These are phyloP conservation scores for Thielaviopsis euricoi DNA, from an alignment of 2,329 filamentous ascomycete species.

Conservation along the genomic window DNA sequence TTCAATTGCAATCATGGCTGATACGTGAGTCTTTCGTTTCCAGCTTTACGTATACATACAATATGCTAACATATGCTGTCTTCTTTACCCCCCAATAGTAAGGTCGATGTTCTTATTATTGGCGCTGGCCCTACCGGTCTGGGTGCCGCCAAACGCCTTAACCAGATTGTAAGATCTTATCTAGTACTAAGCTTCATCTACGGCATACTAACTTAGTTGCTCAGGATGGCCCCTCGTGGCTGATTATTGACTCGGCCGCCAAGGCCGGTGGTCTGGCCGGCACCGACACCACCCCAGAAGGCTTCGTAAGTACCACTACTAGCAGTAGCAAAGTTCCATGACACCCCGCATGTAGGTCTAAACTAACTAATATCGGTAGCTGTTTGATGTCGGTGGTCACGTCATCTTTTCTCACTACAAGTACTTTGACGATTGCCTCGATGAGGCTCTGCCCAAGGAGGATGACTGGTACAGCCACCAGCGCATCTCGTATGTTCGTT, in stretches of 20 bases:
- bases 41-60: not conserved
- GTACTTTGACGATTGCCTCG: constrained; percentile 98
- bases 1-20: constrained; percentile 17
- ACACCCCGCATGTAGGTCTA: too few relatives aligned
- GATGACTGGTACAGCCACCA: constrained; percentile 97
- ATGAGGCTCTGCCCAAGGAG: constrained; percentile 86
- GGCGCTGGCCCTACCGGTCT: constrained; percentile 94
- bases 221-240: constrained; percentile 81
- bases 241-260: constrained; percentile 86
- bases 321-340: too few relatives aligned
- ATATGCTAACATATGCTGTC: not conserved
- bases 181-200: constrained; percentile 12
- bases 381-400: constrained; percentile 96
- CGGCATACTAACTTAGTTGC: constrained; percentile 15
- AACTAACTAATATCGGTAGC: constrained; percentile 30
- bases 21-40: constrained; percentile 14
- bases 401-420: constrained; percentile 99
- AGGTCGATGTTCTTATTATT: constrained; percentile 71
- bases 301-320: constrained; percentile 63
- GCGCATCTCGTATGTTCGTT: constrained; percentile 97
- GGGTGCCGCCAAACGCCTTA: constrained; percentile 91
- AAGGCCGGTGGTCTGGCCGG: constrained; percentile 90
- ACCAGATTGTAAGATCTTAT: constrained; percentile 66
- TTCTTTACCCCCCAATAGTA: not conserved
- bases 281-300: constrained; percentile 87